Evolutionary conservation across 2,329 filamentous ascomycete species (phyloP), one percentile per base, ranked within the genome.

Genomic region (Aureobasidium zeae): DNA sequence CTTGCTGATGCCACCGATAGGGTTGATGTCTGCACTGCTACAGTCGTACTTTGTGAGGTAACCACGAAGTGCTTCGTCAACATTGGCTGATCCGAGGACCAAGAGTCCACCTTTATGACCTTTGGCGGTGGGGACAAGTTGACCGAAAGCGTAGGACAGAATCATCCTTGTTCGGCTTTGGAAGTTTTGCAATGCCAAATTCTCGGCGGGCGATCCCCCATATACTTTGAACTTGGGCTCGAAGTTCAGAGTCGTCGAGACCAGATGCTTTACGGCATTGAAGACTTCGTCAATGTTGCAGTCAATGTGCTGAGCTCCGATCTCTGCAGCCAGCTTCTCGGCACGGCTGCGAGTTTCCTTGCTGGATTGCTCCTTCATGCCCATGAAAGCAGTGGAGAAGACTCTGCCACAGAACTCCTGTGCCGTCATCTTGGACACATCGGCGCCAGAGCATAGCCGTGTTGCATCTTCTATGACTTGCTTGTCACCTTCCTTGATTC

Each of bases 21-120:
- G 79, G 52, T 81, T 77, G 56, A 80, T 65, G 52, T 69, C 66
- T 12, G 68, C 68, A n/a, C 59, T 63, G 6, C 55, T 62, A 54
- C 72, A 76, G 56, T 84, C 81, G 55, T 84, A 84, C 61, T 85
- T 84, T n/a, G 81, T 85, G 16, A 82, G 65, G 57, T 84, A 79
- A 15, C 69, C 71, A 20, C 71, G 64, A 19, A 76, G 60, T 48
- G 64, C 67, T 52, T 74, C 74, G 52, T 75, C 79, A 3, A 83
- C 80, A 53, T 85, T 85, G 2, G 76, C 77, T 15, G 70, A 74
- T 12, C 79, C 81, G 0, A 86, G 68, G 0, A 86, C 79, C 3
- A 86, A 66, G 0, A 85, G 64, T 9, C 66, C 62, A 12, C 73
- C 74, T 3, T 76, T 74, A 13, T 71, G 71, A n/a, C 73, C 65